These are phyloP conservation scores for Trichoderma koningiopsis DNA, from an alignment of 2,329 filamentous ascomycete species.

Conservation along the genomic window DNA sequence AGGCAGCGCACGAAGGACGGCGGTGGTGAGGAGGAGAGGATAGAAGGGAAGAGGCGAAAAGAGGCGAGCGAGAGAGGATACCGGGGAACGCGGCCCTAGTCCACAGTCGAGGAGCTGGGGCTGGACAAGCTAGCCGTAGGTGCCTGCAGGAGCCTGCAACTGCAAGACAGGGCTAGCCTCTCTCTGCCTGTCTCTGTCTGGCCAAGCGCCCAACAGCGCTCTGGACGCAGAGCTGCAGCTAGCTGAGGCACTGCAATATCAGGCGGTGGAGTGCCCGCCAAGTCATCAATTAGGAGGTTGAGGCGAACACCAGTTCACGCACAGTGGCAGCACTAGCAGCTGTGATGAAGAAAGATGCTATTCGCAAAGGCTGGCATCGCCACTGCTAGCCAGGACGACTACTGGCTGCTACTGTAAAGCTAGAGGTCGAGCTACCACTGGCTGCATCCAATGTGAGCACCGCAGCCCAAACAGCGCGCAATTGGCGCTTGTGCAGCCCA, in stretches of 20 bases:
- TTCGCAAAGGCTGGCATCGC: neutral
- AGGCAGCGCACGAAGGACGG: conserved; percentile 13
- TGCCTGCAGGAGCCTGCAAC: neutral
- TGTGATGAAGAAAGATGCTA: neutral
- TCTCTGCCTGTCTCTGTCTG: neutral
- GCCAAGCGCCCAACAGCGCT: neutral
- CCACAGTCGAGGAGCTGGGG: neutral
- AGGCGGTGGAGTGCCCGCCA: neutral
- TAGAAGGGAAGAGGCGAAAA: conserved; percentile 24
- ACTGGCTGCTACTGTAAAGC: neutral
- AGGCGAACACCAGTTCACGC: neutral
- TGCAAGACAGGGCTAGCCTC: neutral
- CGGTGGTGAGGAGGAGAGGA: conserved; percentile 20
- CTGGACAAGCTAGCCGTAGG: neutral
- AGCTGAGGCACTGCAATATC: neutral
- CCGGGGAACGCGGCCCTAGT: conserved; percentile 1
- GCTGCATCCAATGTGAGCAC: no score
- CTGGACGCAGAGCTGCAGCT: neutral
- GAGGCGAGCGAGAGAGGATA: conserved; percentile 16
- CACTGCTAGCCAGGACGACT: neutral
- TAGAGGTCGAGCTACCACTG: neutral
- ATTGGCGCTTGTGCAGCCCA: neutral
- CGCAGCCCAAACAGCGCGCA: neutral
- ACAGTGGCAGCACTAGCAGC: neutral
- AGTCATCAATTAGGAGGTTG: neutral